Conservation (phyloP, 1,284 basidiomycete species). For the Ustilago xerochloae region DNA sequence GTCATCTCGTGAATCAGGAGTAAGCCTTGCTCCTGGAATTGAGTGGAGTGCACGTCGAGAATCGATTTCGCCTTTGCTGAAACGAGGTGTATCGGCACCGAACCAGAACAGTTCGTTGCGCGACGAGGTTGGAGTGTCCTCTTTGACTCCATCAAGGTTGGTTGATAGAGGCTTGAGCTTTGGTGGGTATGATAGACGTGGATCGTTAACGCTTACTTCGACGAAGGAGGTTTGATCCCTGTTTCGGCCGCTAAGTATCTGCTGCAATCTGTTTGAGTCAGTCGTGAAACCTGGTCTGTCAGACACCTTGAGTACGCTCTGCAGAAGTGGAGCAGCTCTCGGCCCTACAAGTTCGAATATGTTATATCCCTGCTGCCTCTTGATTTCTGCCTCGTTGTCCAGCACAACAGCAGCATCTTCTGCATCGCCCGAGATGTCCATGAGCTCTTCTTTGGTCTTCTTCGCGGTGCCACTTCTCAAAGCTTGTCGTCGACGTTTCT, state of each 20-base stretch:
- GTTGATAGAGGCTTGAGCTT: constrained; percentile 23
- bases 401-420: background rate
- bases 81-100: constrained; percentile 38
- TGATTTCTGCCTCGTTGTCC: constrained; percentile 13
- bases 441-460: background rate
- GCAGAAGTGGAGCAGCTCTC: constrained; percentile 41
- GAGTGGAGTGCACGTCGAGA: constrained; percentile 46
- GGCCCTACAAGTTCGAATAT: constrained; percentile 61
- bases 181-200: constrained; percentile 58
- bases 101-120: constrained; percentile 23
- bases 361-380: constrained; percentile 56
- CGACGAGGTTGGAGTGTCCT: background rate
- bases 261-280: background rate
- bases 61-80: constrained; percentile 63
- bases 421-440: background rate
- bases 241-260: constrained; percentile 3
- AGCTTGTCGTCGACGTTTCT: constrained; percentile 18
- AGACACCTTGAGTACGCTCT: constrained; percentile 45
- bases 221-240: background rate
- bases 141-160: background rate
- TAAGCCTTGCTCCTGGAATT: constrained; percentile 38
- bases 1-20: constrained; percentile 54
- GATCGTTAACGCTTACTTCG: constrained; percentile 55
- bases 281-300: background rate
- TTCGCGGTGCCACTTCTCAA: constrained; percentile 3